A percentile compares a stretch with the other conserved stretches of the same genome.
Conservation (phyloP, 2,329 filamentous ascomycete genomes). For the Aspergillus sp. region DNA sequence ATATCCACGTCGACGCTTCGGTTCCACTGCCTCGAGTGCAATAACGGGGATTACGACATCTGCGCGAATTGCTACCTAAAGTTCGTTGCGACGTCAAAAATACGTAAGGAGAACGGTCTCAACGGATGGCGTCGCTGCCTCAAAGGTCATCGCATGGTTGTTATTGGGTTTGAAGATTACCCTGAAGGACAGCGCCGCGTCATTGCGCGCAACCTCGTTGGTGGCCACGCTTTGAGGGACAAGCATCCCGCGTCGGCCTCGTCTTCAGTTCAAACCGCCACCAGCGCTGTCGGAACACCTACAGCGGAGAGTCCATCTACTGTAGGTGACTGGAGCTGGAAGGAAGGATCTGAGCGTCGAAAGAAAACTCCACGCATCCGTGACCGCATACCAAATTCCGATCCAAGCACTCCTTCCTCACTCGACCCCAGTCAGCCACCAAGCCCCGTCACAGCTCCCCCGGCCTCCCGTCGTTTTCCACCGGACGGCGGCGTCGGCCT, state of each 20-base stretch:
- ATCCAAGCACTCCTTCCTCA: slow-evolving; percentile 20
- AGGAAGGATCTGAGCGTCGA: slow-evolving; percentile 38
- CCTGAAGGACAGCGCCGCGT: slow-evolving; percentile 67
- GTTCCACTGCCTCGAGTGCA: slow-evolving; percentile 79
- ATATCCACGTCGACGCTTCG: slow-evolving; percentile 70
- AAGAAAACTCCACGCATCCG: slow-evolving; percentile 37
- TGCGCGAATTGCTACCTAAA: slow-evolving; percentile 75
- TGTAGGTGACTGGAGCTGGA: slow-evolving; percentile 44
- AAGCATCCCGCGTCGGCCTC: slow-evolving; percentile 44
- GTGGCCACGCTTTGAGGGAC: slow-evolving; percentile 68
- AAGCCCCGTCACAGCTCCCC: not conserved
- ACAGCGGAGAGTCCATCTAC: slow-evolving; percentile 25
- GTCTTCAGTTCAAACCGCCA: slow-evolving; percentile 20
- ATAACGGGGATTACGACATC: slow-evolving; percentile 81
- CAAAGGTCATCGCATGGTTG: slow-evolving; percentile 77
- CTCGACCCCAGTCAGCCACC: not conserved
- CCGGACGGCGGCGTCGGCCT: slow-evolving; percentile 73
- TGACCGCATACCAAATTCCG: slow-evolving; percentile 17
- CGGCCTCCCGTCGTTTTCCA: slow-evolving; percentile 56
- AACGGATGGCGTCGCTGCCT: slow-evolving; percentile 82
- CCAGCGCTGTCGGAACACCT: slow-evolving; percentile 4
- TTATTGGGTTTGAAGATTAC: slow-evolving; percentile 72
- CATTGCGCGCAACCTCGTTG: slow-evolving; percentile 72
- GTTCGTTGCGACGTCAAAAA: slow-evolving; percentile 62
- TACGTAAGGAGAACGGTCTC: slow-evolving; percentile 73